A percentile compares a stretch with the other conserved stretches of the same genome.
Evolutionary conservation across 2,329 filamentous ascomycete species (phyloP).

Genomic region (Trichoderma sp.): DNA sequence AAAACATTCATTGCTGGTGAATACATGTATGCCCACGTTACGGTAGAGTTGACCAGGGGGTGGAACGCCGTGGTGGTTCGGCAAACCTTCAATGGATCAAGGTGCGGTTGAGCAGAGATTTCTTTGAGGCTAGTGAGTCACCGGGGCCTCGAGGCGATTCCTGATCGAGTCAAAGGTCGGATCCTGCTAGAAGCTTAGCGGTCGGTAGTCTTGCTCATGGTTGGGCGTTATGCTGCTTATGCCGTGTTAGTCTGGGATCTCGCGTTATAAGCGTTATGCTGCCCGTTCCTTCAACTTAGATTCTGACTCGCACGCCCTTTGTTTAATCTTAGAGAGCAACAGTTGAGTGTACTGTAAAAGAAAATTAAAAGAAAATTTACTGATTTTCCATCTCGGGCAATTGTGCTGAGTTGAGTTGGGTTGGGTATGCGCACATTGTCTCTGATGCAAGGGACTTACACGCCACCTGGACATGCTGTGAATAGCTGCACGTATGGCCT

Average conservation of each 20-base stretch:
- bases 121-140: slow-evolving; percentile 14
- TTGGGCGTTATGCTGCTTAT: background rate
- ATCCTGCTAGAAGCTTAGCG: background rate
- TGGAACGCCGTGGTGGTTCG: background rate
- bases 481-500: background rate
- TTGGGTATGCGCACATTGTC: background rate
- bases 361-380: background rate
- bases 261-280: background rate
- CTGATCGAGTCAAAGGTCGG: background rate
- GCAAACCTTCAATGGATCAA: background rate
- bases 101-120: background rate
- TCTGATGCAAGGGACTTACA: background rate
- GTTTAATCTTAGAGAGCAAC: background rate
- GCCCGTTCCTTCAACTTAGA: background rate
- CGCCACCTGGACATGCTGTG: background rate
- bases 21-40: too few species aligned
- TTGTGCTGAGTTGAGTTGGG: background rate
- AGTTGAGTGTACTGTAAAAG: background rate
- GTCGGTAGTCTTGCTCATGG: background rate
- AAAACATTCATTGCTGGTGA: background rate
- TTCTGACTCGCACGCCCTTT: background rate
- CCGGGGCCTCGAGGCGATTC: background rate
- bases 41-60: background rate
- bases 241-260: background rate
- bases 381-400: background rate